These are phyloP conservation scores for Metschnikowia kofuensis DNA, from an alignment of 805 yeast species.

Conservation along the genomic window DNA sequence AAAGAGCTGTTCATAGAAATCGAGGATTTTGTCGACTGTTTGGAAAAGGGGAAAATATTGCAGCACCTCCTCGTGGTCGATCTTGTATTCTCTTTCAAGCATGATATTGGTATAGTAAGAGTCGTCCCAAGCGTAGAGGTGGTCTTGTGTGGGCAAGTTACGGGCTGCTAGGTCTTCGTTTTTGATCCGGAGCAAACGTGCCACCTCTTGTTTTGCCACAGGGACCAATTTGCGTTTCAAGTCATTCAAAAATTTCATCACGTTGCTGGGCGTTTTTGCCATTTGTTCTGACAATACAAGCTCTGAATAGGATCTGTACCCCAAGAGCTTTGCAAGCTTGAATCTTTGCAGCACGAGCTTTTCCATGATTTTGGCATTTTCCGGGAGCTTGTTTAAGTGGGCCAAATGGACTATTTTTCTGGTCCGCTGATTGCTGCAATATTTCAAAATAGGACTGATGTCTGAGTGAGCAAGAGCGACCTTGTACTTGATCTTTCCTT, in stretches of 20 bases:
- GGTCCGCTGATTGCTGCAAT: slow-evolving; percentile 60
- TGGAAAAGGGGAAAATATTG: slow-evolving; percentile 75
- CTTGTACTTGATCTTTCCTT: slow-evolving; percentile 44
- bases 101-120: slow-evolving; percentile 61
- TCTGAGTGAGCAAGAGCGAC: slow-evolving; percentile 84
- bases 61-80: slow-evolving; percentile 66
- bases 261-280: slow-evolving; percentile 68
- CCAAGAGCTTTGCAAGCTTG: slow-evolving; percentile 58
- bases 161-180: slow-evolving; percentile 46
- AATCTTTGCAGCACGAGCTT: slow-evolving; percentile 61
- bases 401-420: slow-evolving; percentile 64
- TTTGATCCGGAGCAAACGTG: slow-evolving; percentile 49
- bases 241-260: slow-evolving; percentile 58
- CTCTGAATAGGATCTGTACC: slow-evolving; percentile 65
- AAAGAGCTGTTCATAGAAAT: slow-evolving; percentile 65
- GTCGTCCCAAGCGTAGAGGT: slow-evolving; percentile 68
- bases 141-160: slow-evolving; percentile 39
- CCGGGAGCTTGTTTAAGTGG: slow-evolving; percentile 59
- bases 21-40: slow-evolving; percentile 65
- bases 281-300: slow-evolving; percentile 71
- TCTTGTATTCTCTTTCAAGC: slow-evolving; percentile 64
- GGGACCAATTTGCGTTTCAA: slow-evolving; percentile 56
- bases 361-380: slow-evolving; percentile 57
- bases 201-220: slow-evolving; percentile 54
- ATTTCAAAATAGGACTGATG: slow-evolving; percentile 66